Evolutionary conservation across 2,329 filamentous ascomycete genomes (phyloP).

Genomic region (Venturiaceae sp.): DNA sequence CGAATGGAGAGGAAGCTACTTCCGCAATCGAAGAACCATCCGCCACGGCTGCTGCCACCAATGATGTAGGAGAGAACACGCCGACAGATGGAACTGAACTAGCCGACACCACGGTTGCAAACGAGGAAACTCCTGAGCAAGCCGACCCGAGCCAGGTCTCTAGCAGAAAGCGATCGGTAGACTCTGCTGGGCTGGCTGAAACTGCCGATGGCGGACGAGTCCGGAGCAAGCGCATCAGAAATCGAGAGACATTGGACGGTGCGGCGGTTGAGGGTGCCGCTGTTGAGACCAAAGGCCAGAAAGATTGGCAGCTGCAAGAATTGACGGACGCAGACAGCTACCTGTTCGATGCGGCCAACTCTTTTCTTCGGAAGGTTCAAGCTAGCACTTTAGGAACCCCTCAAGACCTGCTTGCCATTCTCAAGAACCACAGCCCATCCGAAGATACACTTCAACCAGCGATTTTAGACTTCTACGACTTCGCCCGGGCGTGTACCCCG

Average conservation of each 20-base stretch:
- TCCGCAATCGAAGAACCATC: background rate
- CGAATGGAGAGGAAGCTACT: background rate
- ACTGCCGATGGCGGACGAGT: slow-evolving; percentile 44
- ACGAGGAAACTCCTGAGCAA: background rate
- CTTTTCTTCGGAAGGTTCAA: slow-evolving; percentile 41
- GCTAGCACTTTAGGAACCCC: slow-evolving; percentile 36
- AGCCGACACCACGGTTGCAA: background rate
- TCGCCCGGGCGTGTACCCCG: slow-evolving; percentile 6
- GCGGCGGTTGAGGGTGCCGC: slow-evolving; percentile 34
- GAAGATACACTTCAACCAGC: slow-evolving; percentile 9
- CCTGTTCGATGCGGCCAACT: slow-evolving; percentile 44
- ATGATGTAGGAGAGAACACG: background rate
- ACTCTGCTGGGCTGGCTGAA: slow-evolving; percentile 49
- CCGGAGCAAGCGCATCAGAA: slow-evolving; percentile 52
- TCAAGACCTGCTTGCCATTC: slow-evolving; percentile 22
- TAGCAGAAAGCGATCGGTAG: slow-evolving; percentile 47
- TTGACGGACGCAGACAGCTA: slow-evolving; percentile 47
- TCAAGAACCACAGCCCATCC: slow-evolving; percentile 12
- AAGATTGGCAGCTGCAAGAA: slow-evolving; percentile 40
- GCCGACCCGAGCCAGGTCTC: background rate
- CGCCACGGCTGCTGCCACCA: background rate
- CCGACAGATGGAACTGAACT: background rate
- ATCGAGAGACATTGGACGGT: slow-evolving; percentile 46
- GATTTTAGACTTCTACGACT: slow-evolving; percentile 7
- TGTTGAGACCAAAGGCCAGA: slow-evolving; percentile 45